A percentile compares a stretch with the other conserved stretches of the same genome.
These are phyloP conservation scores for Trifolium pratense DNA, from an alignment of 306 rosid species.

Conservation along the genomic window DNA sequence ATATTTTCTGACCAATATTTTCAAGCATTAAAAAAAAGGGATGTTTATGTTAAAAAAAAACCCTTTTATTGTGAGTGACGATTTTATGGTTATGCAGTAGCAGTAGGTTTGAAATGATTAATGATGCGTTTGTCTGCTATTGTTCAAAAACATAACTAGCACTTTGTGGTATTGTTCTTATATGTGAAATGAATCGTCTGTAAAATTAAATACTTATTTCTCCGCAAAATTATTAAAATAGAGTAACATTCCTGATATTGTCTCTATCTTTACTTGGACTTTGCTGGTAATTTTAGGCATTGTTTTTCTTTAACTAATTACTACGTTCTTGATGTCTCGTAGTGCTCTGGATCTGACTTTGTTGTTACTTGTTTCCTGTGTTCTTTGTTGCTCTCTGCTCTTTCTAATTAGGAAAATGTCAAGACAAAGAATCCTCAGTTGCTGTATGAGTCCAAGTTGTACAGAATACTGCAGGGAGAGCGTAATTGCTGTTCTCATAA, in stretches of 20 bases:
- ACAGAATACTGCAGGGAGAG: conserved; percentile 96
- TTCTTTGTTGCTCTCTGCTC: not conserved
- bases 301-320: conserved; percentile 8
- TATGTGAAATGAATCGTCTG: too few relatives aligned
- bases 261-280: not conserved
- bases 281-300: not conserved
- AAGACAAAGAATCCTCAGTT: conserved; percentile 96
- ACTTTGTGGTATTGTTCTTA: conserved; percentile 1
- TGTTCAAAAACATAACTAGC: conserved; percentile 18
- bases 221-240: too few relatives aligned
- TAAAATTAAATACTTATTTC: too few relatives aligned
- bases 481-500: conserved; percentile 52
- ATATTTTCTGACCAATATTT: not conserved
- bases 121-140: not conserved
- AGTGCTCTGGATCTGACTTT: conserved; percentile 7
- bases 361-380: conserved; percentile 9
- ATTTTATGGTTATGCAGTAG: conserved; percentile 10
- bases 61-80: not conserved
- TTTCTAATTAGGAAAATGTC: conserved; percentile 73
- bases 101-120: not conserved
- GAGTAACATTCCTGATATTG: not conserved
- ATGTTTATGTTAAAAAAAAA: not conserved
- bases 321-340: conserved; percentile 4
- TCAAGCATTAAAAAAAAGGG: not conserved
- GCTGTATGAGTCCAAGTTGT: conserved; percentile 89